These are phyloP conservation scores for Epichloe brachyelytri DNA, from an alignment of 2,329 filamentous ascomycete species.

Conservation along the genomic window DNA sequence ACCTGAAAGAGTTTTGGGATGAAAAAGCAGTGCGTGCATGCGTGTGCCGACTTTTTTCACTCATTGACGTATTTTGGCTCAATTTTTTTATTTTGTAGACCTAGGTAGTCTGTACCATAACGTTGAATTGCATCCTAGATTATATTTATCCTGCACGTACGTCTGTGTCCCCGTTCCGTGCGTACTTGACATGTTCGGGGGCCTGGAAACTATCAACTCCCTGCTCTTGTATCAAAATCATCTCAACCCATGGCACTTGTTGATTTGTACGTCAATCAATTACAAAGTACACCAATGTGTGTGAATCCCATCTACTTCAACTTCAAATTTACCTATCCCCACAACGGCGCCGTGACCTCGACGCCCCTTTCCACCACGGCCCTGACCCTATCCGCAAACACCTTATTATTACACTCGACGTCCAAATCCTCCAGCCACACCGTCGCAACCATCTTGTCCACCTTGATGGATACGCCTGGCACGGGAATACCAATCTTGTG, in stretches of 20 bases:
- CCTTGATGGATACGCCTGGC: conserved; percentile 72
- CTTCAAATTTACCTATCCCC: conserved; percentile 26
- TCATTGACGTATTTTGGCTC: conserved; percentile 3
- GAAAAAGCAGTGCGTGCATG: conserved; percentile 3
- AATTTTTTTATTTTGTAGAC: conserved; percentile 18
- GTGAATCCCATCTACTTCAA: too few species aligned
- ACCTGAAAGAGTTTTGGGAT: conserved; percentile 44
- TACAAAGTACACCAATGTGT: not conserved
- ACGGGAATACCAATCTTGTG: conserved; percentile 81
- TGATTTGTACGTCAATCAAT: not conserved
- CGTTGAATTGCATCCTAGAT: conserved; percentile 9
- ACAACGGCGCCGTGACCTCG: conserved; percentile 71
- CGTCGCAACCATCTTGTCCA: conserved; percentile 76
- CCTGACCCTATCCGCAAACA: conserved; percentile 71
- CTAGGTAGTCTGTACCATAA: conserved; percentile 18
- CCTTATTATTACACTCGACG: conserved; percentile 70
- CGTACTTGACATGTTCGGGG: not conserved
- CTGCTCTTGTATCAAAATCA: too few species aligned
- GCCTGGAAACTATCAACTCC: too few species aligned
- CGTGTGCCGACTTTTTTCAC: not conserved
- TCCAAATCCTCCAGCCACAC: conserved; percentile 90
- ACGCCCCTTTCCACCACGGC: conserved; percentile 83
- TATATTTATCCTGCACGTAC: not conserved
- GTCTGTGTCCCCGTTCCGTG: not conserved
- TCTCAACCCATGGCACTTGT: too few species aligned